Evolutionary conservation across 441 rosid species (phyloP).

Genomic region (Aquilaria agallochum): DNA sequence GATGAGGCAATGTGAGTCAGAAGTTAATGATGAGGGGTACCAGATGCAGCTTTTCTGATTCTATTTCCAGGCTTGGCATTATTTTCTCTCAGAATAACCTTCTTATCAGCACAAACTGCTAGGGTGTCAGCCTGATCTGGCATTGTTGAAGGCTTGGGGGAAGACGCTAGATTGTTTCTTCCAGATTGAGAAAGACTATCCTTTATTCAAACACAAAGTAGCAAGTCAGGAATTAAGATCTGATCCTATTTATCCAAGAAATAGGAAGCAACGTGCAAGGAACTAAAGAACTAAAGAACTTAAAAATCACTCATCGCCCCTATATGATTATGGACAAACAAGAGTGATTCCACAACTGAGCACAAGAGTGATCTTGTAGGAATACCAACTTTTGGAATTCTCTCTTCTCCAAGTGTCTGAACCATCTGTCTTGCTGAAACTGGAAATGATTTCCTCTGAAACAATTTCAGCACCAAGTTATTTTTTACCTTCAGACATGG

Average conservation of each 20-base stretch:
- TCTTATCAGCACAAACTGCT: constrained; percentile 17
- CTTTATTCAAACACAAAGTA: constrained; percentile 19
- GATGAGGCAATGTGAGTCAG: background rate
- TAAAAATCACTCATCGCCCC: too few species aligned
- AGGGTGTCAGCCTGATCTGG: constrained; percentile 7
- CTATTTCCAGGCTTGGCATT: constrained; percentile 20
- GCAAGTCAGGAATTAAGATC: constrained; percentile 10
- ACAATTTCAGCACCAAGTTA: background rate
- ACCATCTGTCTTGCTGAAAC: constrained; percentile 19
- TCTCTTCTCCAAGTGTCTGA: constrained; percentile 12
- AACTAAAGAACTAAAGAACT: too few species aligned
- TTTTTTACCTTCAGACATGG: too few species aligned
- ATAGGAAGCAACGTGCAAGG: too few species aligned
- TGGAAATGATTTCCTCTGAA: constrained; percentile 17
- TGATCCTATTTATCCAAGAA: too few species aligned
- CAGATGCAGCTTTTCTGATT: constrained; percentile 21
- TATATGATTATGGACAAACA: too few species aligned
- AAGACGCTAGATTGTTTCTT: constrained; percentile 14
- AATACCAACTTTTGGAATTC: constrained; percentile 13
- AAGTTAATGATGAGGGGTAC: constrained; percentile 15
- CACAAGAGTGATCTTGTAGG: too few species aligned
- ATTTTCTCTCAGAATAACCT: constrained; percentile 21
- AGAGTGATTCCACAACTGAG: too few species aligned
- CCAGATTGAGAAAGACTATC: constrained; percentile 10
- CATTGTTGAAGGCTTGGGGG: constrained; percentile 26